Evolutionary conservation across 768 basidiomycete genomes (phyloP).

Genomic region (Sarcodon sp.): DNA sequence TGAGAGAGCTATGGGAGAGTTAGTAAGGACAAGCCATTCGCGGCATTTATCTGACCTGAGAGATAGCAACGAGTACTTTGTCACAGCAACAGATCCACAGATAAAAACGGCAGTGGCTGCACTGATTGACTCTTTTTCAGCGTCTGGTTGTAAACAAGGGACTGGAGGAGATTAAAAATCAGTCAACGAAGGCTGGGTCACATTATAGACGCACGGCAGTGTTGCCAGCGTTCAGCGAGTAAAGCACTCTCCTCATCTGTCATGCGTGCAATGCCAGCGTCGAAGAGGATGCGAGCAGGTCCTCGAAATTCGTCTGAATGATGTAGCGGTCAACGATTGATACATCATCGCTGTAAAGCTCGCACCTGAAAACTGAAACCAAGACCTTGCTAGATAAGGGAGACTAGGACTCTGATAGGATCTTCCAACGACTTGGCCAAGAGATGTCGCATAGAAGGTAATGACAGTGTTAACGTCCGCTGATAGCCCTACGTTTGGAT

Average conservation of each 20-base stretch:
- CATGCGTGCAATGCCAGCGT: conserved; percentile 54
- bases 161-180: conserved; percentile 23
- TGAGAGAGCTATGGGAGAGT: conserved; percentile 42
- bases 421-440: conserved; percentile 47
- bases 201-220: conserved; percentile 32
- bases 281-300: conserved; percentile 68
- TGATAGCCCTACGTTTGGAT: conserved; percentile 19
- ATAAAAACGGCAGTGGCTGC: conserved; percentile 68
- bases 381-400: conserved; percentile 56
- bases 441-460: conserved; percentile 67
- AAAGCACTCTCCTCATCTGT: conserved; percentile 51
- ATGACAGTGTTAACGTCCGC: conserved; percentile 63
- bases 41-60: conserved; percentile 35
- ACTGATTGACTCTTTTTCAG: conserved; percentile 40
- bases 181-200: conserved; percentile 4
- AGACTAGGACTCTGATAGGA: conserved; percentile 59
- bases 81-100: conserved; percentile 71
- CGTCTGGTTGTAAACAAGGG: conserved; percentile 46
- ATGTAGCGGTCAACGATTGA: conserved; percentile 1
- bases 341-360: not conserved
- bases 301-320: conserved; percentile 57
- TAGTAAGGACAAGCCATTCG: not conserved
- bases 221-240: conserved; percentile 52
- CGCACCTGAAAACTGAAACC: conserved; percentile 68
- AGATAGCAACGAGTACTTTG: conserved; percentile 67